Evolutionary conservation across 2,329 filamentous ascomycete species (phyloP).

Genomic region (Penicillium corylophilum): DNA sequence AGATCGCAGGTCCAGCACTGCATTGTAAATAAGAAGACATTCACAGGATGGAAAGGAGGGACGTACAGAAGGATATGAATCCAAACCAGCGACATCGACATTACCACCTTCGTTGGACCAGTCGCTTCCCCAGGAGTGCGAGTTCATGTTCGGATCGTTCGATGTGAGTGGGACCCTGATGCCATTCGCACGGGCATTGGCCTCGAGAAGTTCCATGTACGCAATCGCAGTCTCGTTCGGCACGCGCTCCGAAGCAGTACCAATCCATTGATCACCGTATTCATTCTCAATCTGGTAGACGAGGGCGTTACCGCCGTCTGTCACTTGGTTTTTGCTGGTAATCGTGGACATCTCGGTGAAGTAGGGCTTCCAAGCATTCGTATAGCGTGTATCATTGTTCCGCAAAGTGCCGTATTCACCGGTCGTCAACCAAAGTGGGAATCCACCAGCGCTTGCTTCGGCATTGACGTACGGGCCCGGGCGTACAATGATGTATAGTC

Average conservation of each 20-base stretch:
- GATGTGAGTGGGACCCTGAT: conserved; percentile 58
- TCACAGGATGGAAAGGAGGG: conserved; percentile 27
- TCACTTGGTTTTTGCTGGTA: conserved; percentile 32
- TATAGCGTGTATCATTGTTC: conserved; percentile 33
- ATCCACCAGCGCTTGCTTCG: conserved; percentile 62
- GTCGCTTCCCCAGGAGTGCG: conserved; percentile 61
- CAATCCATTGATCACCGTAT: conserved; percentile 42
- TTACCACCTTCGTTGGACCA: conserved; percentile 55
- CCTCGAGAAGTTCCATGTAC: conserved; percentile 51
- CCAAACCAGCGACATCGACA: conserved; percentile 30
- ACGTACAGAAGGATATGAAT: conserved; percentile 51
- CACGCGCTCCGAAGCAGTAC: conserved; percentile 35
- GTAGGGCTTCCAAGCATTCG: conserved; percentile 32
- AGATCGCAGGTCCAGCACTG: conserved; percentile 65
- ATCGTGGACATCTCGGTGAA: conserved; percentile 30
- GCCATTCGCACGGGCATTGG: conserved; percentile 54
- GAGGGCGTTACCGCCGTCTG: conserved; percentile 29
- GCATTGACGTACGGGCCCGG: conserved; percentile 65
- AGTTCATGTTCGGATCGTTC: conserved; percentile 62
- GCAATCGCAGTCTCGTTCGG: conserved; percentile 49
- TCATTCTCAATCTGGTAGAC: conserved; percentile 36
- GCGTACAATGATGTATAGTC: conserved; percentile 56
- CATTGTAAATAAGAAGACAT: conserved; percentile 34
- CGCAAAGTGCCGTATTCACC: conserved; percentile 44
- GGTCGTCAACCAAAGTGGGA: conserved; percentile 63